Evolutionary conservation across 2,329 filamentous ascomycete species (phyloP), one percentile per base, ranked within the genome.

Genomic region (Cordyceps cicadae): DNA sequence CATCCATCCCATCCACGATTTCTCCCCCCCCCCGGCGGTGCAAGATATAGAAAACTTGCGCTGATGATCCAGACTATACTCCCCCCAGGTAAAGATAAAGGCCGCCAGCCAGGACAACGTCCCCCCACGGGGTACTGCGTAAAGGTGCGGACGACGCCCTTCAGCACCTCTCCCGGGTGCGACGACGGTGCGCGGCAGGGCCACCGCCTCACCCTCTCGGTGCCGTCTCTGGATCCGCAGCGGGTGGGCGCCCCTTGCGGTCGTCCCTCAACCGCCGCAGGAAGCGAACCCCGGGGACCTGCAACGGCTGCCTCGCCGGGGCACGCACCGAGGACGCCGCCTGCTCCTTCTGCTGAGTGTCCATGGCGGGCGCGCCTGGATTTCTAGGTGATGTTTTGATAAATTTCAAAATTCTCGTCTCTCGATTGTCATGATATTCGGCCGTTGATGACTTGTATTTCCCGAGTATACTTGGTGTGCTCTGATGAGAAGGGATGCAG

Each of bases 221-320:
- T 8, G 1, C 15, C 15, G 55, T 17, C 26, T 58, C 5, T 41
- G 56, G 5, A 62, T 24, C 3, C 29, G 46, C 17, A 58, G 29
- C 29, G 54, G 52, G 32, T 62, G n/a, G 60, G 6, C 60, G 60
- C 7, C 60, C 60, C 39, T 62, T 62, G 39, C 60, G 54, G 12
- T 62, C 58, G n/a, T 62, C 60, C 11, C 54, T 54, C n/a, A 54
- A 54, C 8, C 60, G 60, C 60, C 60, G 58, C 12, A 58, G 11
- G 8, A 58, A 58, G 24, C 19, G 48, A 12, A 53, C n/a, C 11
- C 56, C 56, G 14, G 45, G 39, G 9, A 34, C 19, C 19, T 26
- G 15, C 7, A 48, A 19, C 9, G 37, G n/a, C 24, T 41, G 48
- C 49, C 46, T 52, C 6, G 15, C 26, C 1, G 49, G 21, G n/a